Conservation (phyloP, 169 alveolate species). For the Plasmodium gaboni region DNA sequence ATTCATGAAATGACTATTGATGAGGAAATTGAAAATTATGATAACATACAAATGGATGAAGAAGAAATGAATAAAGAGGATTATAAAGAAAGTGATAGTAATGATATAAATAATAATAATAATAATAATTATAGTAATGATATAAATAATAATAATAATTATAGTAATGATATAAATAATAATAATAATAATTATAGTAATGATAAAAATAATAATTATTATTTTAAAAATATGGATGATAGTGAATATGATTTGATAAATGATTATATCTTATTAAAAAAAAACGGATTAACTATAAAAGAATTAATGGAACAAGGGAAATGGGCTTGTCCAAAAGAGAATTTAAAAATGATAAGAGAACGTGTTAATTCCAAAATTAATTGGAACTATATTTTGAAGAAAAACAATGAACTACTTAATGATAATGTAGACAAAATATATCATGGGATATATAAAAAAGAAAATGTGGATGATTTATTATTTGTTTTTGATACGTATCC, state of each 20-base stretch:
- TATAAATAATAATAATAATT: neutral
- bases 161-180: too few relatives aligned
- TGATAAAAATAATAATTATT: neutral
- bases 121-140: neutral
- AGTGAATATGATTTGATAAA: conserved; percentile 36
- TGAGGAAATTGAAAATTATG: neutral
- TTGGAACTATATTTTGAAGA: conserved; percentile 66
- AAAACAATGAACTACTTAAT: conserved; percentile 34
- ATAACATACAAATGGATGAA: neutral
- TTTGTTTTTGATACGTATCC: conserved; percentile 69
- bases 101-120: neutral
- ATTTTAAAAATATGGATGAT: neutral
- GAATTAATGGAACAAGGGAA: conserved; percentile 48
- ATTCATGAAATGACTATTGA: neutral
- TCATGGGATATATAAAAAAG: conserved; percentile 31
- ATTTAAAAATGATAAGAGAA: conserved; percentile 62
- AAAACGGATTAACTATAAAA: conserved; percentile 34
- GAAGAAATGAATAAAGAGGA: neutral
- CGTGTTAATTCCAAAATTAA: conserved; percentile 43
- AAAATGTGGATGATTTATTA: conserved; percentile 50
- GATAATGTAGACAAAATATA: conserved; percentile 61
- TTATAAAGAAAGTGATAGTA: neutral
- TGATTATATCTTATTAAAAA: conserved; percentile 30
- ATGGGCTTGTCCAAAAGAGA: conserved; percentile 62
- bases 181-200: neutral